Conservation (phyloP, 768 basidiomycete genomes). For the Hortiboletus flavorubellus region DNA sequence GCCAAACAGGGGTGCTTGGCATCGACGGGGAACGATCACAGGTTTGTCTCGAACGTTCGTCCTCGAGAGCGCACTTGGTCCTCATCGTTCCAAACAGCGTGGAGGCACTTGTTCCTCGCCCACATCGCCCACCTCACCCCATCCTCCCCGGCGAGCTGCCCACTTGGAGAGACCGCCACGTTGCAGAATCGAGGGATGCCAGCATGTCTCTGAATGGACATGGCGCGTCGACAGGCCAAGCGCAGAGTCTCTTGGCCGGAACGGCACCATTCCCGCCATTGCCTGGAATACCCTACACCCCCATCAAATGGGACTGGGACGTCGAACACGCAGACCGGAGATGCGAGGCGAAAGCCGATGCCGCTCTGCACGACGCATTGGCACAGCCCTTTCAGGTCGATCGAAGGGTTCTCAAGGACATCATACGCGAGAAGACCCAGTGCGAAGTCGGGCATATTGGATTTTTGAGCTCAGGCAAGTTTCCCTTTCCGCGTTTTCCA, state of each 20-base stretch:
- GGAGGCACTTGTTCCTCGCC: background rate
- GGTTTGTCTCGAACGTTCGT: slow-evolving; percentile 19
- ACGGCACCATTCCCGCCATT: slow-evolving; percentile 18
- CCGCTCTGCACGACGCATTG: slow-evolving; percentile 50
- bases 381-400: slow-evolving; percentile 70
- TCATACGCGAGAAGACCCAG: slow-evolving; percentile 68
- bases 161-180: slow-evolving; percentile 7
- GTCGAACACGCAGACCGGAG: slow-evolving; percentile 67
- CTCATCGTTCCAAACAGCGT: slow-evolving; percentile 3
- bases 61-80: background rate
- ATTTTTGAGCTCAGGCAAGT: slow-evolving; percentile 72
- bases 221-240: background rate
- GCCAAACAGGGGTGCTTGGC: slow-evolving; percentile 22
- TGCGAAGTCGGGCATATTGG: slow-evolving; percentile 64
- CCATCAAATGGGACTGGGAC: slow-evolving; percentile 67
- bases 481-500: slow-evolving; percentile 7
- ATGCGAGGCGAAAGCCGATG: slow-evolving; percentile 61
- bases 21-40: slow-evolving; percentile 4
- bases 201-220: slow-evolving; percentile 12
- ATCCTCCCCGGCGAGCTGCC: background rate
- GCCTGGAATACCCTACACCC: slow-evolving; percentile 2
- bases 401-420: slow-evolving; percentile 68
- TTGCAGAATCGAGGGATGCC: background rate
- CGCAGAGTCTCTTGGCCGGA: slow-evolving; percentile 14
- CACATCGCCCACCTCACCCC: background rate